Evolutionary conservation across 1,284 basidiomycete species (phyloP).

Genomic region (Cutaneotrichosporon sp.): DNA sequence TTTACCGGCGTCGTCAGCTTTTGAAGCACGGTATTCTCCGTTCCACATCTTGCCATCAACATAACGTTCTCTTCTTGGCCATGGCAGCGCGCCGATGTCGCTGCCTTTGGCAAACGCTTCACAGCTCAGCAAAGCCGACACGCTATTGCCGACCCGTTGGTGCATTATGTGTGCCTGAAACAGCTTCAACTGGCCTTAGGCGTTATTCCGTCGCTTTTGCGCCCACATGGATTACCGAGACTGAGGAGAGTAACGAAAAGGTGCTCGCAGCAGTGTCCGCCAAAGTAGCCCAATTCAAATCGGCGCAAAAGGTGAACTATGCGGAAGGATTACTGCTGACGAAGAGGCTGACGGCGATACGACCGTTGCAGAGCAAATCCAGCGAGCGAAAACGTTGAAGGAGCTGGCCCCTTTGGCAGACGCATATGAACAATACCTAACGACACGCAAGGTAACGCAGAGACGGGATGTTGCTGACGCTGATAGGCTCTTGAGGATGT

Average conservation of each 20-base stretch:
- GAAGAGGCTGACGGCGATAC: conserved; percentile 10
- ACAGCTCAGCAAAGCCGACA: too few species aligned
- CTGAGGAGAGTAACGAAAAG: conserved; percentile 9
- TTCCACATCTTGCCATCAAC: too few species aligned
- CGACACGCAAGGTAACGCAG: conserved; percentile 49
- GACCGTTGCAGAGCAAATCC: conserved; percentile 48
- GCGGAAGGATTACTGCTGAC: not conserved
- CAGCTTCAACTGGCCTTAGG: too few species aligned
- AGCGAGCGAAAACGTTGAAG: conserved; percentile 52
- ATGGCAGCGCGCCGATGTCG: too few species aligned
- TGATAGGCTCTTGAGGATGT: conserved; percentile 62
- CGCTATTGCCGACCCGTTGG: too few species aligned
- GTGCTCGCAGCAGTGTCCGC: conserved; percentile 11
- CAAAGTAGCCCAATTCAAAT: conserved; percentile 6
- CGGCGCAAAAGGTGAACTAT: conserved; percentile 5
- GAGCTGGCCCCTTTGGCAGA: conserved; percentile 55
- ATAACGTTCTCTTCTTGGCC: too few species aligned
- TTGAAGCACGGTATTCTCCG: too few species aligned
- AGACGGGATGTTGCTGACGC: not conserved
- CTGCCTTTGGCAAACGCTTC: too few species aligned
- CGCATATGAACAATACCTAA: conserved; percentile 54
- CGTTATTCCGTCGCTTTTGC: not conserved
- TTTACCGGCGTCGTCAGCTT: too few species aligned
- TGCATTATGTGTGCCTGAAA: too few species aligned
- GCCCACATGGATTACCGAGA: conserved; percentile 5